Conservation (phyloP, 768 basidiomycete species). For the Paxillus ammoniavirescens region DNA sequence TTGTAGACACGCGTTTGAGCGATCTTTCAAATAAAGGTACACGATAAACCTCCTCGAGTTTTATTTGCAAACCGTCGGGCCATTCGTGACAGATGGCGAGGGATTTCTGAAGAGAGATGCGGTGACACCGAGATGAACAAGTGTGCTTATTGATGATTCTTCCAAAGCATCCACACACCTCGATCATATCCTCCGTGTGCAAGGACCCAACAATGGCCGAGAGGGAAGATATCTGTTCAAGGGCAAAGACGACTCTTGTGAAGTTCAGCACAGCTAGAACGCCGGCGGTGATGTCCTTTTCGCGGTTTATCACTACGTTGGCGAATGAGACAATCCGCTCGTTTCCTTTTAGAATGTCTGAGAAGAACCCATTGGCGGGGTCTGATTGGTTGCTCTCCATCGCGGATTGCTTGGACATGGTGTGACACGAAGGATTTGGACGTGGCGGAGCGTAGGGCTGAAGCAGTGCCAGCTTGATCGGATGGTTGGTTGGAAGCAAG, state of each 20-base stretch:
- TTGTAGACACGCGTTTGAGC: conserved; percentile 34
- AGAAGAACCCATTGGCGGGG: not conserved
- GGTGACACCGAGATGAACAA: not conserved
- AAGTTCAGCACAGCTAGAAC: conserved; percentile 62
- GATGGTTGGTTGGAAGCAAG: too few relatives aligned
- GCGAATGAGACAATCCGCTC: conserved; percentile 40
- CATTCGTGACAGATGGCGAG: conserved; percentile 49
- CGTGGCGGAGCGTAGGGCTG: too few relatives aligned
- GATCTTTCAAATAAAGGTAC: conserved; percentile 47
- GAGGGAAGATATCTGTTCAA: conserved; percentile 1
- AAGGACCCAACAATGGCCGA: conserved; percentile 13
- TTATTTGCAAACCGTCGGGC: conserved; percentile 42
- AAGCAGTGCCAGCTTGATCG: too few relatives aligned
- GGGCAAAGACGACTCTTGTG: conserved; percentile 43
- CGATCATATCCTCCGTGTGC: conserved; percentile 13
- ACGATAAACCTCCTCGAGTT: conserved; percentile 48
- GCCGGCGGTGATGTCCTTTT: conserved; percentile 38
- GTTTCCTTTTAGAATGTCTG: conserved; percentile 25
- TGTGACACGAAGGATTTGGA: too few relatives aligned
- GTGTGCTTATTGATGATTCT: not conserved
- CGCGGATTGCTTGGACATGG: too few relatives aligned
- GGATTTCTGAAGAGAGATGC: conserved; percentile 40
- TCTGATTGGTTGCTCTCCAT: too few relatives aligned
- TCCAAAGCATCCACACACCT: conserved; percentile 9
- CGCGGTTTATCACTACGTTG: conserved; percentile 39